phyloP scores from a whole-genome alignment of 306 rosid species.

The Dryas drummondii region DNA sequence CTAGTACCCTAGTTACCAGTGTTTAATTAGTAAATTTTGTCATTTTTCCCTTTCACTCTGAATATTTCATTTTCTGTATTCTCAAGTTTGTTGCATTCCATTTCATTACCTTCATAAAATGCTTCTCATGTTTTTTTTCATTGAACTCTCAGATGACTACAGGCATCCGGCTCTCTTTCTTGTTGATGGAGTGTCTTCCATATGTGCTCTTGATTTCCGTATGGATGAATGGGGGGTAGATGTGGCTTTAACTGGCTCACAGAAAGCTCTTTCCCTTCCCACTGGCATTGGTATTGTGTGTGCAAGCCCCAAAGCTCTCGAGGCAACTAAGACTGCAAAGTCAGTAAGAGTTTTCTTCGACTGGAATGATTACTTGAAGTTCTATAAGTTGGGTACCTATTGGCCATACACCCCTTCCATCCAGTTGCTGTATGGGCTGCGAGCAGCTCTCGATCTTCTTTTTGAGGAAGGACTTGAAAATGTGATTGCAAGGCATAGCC shows the following conservation, averaged over 20 bases:
- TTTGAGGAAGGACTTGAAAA: conserved; percentile 98
- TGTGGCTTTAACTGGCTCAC: conserved; percentile 98
- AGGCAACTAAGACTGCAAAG: conserved; percentile 78
- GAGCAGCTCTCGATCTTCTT: conserved; percentile 80
- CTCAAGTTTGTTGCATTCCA: neutral
- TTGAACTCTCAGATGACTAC: conserved; percentile 63
- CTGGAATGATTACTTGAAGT: conserved; percentile 92
- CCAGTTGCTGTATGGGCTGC: conserved; percentile 81
- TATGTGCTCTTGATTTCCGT: conserved; percentile 95
- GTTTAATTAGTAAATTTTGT: neutral
- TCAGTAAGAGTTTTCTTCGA: conserved; percentile 95
- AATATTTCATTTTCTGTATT: neutral
- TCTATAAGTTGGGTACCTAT: conserved; percentile 82
- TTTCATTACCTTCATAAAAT: neutral
- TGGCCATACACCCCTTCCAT: conserved; percentile 99
- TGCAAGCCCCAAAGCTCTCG: conserved; percentile 91
- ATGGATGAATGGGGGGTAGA: conserved; percentile 99
- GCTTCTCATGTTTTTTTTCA: conserved; percentile 20
- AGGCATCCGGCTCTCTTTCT: conserved; percentile 91
- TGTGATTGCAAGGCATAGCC: conserved; percentile 78
- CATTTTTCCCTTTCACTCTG: neutral
- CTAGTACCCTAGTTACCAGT: neutral
- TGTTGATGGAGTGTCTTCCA: conserved; percentile 97
- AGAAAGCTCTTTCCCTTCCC: conserved; percentile 98
- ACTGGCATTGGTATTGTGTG: conserved; percentile 90